Evolutionary conservation across 352 stramenopile genomes (phyloP).

Genomic region (Pythium biforme): DNA sequence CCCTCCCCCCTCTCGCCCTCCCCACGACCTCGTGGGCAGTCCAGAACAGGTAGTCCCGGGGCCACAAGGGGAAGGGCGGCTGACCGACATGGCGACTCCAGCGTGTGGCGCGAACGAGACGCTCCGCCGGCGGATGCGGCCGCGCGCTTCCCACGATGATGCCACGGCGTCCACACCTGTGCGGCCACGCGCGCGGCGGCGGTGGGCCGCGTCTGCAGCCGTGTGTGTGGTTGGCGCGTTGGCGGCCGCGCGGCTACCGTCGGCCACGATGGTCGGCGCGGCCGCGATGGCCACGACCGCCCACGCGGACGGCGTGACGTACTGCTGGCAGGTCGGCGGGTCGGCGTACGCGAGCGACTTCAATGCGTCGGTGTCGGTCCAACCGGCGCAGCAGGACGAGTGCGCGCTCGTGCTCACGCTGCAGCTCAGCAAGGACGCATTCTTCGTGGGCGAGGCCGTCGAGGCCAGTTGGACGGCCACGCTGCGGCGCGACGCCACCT

Average conservation of each 20-base stretch:
- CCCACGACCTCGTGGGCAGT: neutral
- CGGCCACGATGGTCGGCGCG: constrained; percentile 1
- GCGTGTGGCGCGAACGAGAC: neutral
- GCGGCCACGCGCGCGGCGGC: constrained; percentile 6
- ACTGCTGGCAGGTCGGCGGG: constrained; percentile 28
- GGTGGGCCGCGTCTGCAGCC: neutral
- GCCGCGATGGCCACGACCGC: neutral
- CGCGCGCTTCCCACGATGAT: neutral
- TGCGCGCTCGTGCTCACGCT: constrained; percentile 59
- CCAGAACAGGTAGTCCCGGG: constrained; percentile 8
- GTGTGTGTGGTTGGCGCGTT: constrained; percentile 10
- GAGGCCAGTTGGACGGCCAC: constrained; percentile 67
- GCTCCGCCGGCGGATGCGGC: constrained; percentile 13
- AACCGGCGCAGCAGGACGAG: constrained; percentile 23
- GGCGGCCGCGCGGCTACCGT: constrained; percentile 4
- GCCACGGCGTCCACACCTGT: neutral
- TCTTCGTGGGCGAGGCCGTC: constrained; percentile 60
- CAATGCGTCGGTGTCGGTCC: constrained; percentile 6
- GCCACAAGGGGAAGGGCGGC: neutral
- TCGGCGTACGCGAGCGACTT: constrained; percentile 25
- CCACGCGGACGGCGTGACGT: constrained; percentile 25
- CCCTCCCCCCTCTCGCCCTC: neutral
- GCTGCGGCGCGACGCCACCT: constrained; percentile 35
- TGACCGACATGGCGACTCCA: neutral
- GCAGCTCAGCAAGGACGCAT: constrained; percentile 34